Percentiles rank a stretch among this genome's conserved stretches.
Evolutionary conservation across 305 asterid genomes (phyloP).

Genomic region (Rubia peregrina): DNA sequence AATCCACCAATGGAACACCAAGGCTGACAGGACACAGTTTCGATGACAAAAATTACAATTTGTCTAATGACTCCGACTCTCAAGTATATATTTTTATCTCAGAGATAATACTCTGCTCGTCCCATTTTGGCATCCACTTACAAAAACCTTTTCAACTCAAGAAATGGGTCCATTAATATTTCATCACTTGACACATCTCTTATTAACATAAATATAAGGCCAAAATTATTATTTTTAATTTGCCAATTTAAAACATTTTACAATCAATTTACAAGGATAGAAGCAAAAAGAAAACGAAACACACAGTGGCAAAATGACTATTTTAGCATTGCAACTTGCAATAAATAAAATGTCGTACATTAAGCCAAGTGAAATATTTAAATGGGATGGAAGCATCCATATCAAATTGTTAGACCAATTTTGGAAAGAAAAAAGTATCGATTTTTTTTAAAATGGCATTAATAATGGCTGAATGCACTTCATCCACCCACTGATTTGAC

Average conservation of each 20-base stretch:
- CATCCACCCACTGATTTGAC: not conserved
- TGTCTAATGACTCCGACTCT: not conserved
- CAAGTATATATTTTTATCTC: not conserved
- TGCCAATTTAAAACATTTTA: no score
- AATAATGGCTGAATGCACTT: not conserved
- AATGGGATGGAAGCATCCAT: not conserved
- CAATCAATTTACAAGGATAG: no score
- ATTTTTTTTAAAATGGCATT: not conserved
- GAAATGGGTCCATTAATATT: no score
- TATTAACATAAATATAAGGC: no score
- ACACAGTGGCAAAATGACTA: no score
- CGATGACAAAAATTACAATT: not conserved
- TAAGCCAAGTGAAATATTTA: not conserved
- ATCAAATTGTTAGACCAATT: not conserved
- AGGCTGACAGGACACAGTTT: not conserved
- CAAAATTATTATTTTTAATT: no score
- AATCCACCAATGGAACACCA: not conserved
- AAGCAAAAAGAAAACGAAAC: no score
- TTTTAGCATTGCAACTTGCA: no score
- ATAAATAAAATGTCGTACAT: not conserved
- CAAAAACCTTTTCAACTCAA: no score
- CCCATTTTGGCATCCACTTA: not conserved
- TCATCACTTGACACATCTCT: no score
- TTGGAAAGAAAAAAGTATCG: not conserved
- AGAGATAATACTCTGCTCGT: not conserved